Percentiles rank a stretch among this genome's conserved stretches.
These are phyloP conservation scores for Delphinella strobiligena DNA, from an alignment of 2,329 filamentous ascomycete species.

Conservation along the genomic window DNA sequence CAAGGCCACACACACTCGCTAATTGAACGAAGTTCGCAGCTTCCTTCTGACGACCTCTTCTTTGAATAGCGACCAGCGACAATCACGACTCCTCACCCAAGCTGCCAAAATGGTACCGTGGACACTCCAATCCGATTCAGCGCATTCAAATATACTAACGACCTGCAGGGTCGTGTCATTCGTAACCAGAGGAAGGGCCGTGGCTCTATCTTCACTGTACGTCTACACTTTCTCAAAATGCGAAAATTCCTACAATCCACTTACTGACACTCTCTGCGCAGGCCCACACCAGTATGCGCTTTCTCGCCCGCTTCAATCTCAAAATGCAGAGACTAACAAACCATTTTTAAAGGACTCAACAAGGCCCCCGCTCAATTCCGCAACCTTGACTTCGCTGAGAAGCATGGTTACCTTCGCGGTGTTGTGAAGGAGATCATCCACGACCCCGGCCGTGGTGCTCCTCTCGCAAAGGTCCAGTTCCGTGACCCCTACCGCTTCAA, in stretches of 20 bases:
- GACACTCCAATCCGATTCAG: background rate
- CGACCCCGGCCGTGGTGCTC: constrained; percentile 95
- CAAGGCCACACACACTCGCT: background rate
- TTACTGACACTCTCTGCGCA: constrained; percentile 32
- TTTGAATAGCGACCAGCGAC: background rate
- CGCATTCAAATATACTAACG: background rate
- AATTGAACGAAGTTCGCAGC: background rate
- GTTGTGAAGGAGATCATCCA: constrained; percentile 99
- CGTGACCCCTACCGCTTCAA: constrained; percentile 98
- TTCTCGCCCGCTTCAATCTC: background rate
- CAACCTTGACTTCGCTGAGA: constrained; percentile 69
- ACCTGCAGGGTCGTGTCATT: constrained; percentile 51
- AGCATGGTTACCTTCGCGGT: constrained; percentile 92
- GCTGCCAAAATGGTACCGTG: background rate
- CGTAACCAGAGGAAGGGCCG: constrained; percentile 65
- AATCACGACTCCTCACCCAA: background rate
- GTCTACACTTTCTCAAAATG: constrained; percentile 1
- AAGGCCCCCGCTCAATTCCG: constrained; percentile 94
- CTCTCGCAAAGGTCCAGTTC: constrained; percentile 93
- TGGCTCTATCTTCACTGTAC: constrained; percentile 60
- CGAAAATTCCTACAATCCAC: constrained; percentile 2
- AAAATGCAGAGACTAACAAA: constrained; percentile 9
- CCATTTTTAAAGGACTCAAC: constrained; percentile 68
- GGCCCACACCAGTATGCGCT: constrained; percentile 11
- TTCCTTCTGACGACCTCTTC: background rate